Evolutionary conservation across 352 stramenopile species (phyloP).

Genomic region (Plasmopara viticola): DNA sequence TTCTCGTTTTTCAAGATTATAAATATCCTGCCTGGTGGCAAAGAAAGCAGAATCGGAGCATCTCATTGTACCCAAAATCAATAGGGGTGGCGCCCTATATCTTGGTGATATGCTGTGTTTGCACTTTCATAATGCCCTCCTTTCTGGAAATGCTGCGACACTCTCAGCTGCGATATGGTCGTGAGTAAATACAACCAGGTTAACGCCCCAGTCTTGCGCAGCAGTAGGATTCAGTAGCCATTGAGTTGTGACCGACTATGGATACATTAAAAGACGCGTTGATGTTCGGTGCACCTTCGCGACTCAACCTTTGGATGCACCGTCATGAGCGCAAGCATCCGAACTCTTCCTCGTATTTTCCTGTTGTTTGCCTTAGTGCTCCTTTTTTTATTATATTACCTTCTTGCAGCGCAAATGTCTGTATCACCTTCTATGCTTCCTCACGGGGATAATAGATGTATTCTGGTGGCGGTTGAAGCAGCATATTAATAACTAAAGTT

Average conservation of each 20-base stretch:
- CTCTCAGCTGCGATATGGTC: background rate
- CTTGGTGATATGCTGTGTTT: background rate
- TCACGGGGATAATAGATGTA: background rate
- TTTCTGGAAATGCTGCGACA: background rate
- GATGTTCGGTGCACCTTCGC: background rate
- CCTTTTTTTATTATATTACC: background rate
- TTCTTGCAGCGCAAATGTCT: background rate
- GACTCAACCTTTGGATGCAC: background rate
- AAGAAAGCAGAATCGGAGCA: background rate
- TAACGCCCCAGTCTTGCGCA: background rate
- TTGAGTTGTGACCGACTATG: background rate
- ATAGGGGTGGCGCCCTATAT: background rate
- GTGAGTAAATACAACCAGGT: background rate
- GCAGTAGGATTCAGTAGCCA: background rate
- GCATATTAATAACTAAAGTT: no score
- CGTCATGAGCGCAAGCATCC: background rate
- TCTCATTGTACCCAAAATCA: background rate
- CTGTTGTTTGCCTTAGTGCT: background rate
- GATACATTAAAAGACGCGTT: background rate
- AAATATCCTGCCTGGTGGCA: background rate
- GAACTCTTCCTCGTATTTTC: background rate
- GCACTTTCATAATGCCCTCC: background rate
- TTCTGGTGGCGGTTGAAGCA: background rate
- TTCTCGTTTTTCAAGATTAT: background rate
- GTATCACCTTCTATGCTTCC: background rate